Percentiles rank a stretch among this genome's conserved stretches.
Conservation (phyloP, 139 green algal species). For the Bryopsis sp. region DNA sequence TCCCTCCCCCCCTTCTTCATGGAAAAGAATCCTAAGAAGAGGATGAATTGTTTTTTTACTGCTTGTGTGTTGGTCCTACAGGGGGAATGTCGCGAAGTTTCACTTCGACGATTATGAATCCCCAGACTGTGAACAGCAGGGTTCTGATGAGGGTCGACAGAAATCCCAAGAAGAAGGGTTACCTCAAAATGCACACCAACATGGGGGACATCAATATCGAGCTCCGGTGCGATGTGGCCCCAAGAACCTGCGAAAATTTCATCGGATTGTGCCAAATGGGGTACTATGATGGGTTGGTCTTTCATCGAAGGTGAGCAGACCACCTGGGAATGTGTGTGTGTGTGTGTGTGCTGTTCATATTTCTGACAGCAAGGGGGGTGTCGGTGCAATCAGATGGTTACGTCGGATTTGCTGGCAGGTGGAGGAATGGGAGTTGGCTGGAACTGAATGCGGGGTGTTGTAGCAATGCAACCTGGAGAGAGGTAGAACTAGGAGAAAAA, state of each 20-base stretch:
- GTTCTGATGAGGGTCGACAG: slow-evolving; percentile 50
- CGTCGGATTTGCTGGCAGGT: too few species aligned
- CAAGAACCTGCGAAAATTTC: slow-evolving; percentile 92
- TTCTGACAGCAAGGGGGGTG: too few species aligned
- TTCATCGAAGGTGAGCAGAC: slow-evolving; percentile 53
- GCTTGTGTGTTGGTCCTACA: slow-evolving; percentile 17
- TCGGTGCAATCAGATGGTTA: too few species aligned
- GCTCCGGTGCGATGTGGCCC: slow-evolving; percentile 75
- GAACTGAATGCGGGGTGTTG: too few species aligned
- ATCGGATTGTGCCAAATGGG: slow-evolving; percentile 69
- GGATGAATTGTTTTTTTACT: too few species aligned
- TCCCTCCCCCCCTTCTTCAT: too few species aligned
- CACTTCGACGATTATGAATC: slow-evolving; percentile 64
- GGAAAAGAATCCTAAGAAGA: too few species aligned
- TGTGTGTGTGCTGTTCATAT: too few species aligned
- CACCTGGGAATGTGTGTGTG: too few species aligned
- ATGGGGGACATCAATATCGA: slow-evolving; percentile 87
- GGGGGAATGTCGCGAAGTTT: slow-evolving; percentile 57
- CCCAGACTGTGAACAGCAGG: slow-evolving; percentile 47
- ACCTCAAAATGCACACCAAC: slow-evolving; percentile 64
- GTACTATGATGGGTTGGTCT: slow-evolving; percentile 84
- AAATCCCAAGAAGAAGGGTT: slow-evolving; percentile 78
- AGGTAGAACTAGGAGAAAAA: too few species aligned
- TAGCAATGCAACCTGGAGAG: too few species aligned
- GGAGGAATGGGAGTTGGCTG: too few species aligned